Evolutionary conservation across 2,329 filamentous ascomycete genomes (phyloP).

Genomic region (Colletotrichum eleusines): DNA sequence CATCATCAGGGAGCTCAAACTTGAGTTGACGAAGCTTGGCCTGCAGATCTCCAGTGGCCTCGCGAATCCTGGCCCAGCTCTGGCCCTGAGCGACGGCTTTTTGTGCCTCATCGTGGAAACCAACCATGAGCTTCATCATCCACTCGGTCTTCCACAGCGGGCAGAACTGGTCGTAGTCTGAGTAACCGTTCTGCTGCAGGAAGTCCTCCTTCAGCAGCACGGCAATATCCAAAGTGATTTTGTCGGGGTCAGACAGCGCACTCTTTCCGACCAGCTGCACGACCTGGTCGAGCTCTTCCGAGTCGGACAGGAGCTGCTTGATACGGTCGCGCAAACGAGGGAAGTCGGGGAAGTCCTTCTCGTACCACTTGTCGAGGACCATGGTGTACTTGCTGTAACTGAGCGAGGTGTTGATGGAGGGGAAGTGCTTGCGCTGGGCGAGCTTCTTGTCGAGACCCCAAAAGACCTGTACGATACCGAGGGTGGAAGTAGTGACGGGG

Average conservation of each 20-base stretch:
- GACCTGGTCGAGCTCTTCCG: conserved; percentile 97
- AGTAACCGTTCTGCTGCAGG: conserved; percentile 98
- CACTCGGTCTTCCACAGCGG: conserved; percentile 99
- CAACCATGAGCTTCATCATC: conserved; percentile 99
- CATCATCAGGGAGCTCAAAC: conserved; percentile 92
- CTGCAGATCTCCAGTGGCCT: conserved; percentile 90
- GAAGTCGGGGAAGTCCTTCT: conserved; percentile 94
- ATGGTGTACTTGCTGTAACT: conserved; percentile 98
- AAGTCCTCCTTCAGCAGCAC: conserved; percentile 97
- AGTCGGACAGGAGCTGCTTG: conserved; percentile 92
- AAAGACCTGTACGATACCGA: conserved; percentile 98
- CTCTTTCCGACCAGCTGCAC: conserved; percentile 99
- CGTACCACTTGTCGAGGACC: conserved; percentile 92
- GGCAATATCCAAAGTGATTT: conserved; percentile 96
- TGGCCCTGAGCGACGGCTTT: conserved; percentile 94
- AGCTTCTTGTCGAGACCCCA: conserved; percentile 99
- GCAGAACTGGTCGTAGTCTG: conserved; percentile 99
- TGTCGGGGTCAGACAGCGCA: conserved; percentile 94
- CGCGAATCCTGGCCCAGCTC: conserved; percentile 92
- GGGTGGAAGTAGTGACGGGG: conserved; percentile 92
- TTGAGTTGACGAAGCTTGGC: conserved; percentile 90
- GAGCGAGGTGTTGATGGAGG: conserved; percentile 93
- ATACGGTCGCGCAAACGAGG: conserved; percentile 92
- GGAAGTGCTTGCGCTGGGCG: conserved; percentile 98
- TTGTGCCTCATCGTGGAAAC: conserved; percentile 96